A percentile compares a stretch with the other conserved stretches of the same genome.
phyloP scores from a whole-genome alignment of 2,329 filamentous ascomycete species.

The Dactylellina sp. region DNA sequence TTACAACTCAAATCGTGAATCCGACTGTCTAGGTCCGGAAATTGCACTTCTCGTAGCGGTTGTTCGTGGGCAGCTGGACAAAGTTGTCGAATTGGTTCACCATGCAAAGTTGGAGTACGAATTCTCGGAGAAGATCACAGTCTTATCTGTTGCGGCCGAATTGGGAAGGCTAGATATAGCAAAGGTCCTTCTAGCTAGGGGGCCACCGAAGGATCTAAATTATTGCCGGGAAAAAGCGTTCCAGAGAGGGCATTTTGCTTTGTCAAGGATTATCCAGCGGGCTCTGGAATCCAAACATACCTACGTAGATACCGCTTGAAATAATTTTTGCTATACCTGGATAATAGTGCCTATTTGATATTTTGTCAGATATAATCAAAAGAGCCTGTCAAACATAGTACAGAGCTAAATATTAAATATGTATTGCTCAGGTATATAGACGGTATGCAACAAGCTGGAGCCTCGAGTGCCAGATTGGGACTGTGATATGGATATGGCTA shows the following conservation, averaged over 20 bases:
- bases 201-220: neutral
- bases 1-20: neutral
- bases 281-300: neutral
- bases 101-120: neutral
- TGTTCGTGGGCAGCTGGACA: neutral
- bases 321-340: too few species aligned
- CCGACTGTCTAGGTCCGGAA: neutral
- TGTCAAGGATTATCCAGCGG: neutral
- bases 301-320: too few species aligned
- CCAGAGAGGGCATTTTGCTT: neutral
- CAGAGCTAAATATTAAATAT: too few species aligned
- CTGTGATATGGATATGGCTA: too few species aligned
- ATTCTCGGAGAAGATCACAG: neutral
- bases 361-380: too few species aligned
- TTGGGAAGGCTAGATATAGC: constrained; percentile 19
- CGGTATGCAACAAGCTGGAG: too few species aligned
- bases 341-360: too few species aligned
- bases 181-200: neutral
- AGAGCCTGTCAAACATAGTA: too few species aligned
- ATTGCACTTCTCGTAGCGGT: constrained; percentile 4
- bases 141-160: neutral
- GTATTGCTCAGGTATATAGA: too few species aligned
- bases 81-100: neutral
- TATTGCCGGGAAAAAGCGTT: neutral
- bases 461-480: too few species aligned